Base-by-base conservation (phyloP, 2,329 filamentous ascomycete species). In the Monosporascus sp. region DNA sequence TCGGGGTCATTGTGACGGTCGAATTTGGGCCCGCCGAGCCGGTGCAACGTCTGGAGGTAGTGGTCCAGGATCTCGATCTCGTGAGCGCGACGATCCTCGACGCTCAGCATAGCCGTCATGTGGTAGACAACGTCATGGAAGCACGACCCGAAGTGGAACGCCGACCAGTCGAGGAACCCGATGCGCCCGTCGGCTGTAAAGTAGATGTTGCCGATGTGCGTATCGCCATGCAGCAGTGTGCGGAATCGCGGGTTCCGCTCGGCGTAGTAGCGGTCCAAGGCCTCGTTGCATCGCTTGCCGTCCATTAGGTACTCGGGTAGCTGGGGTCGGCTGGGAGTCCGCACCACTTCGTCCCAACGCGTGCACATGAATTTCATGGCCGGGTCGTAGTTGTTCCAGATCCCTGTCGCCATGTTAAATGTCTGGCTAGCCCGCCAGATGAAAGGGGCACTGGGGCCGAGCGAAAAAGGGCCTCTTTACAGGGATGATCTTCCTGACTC, bases 171-270 rank as follows among this genome's bases (percentile, higher is more conserved):
- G 1, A 76, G 54, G 57, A 76, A 76, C 1, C 72, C 65, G 2
- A 67, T 70, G 20, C 60, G 48, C 0, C 66, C 67, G 2, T 68
- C 63, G 3, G 64, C 55, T 1, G 69, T 68, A 46, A 76, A 69
- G 60, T 72, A 76, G n/a, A 70, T 66, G 57, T 76, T 76, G 31
- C 72, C 72, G 14, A 73, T 65, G 53, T 76, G 74, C 11, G 73
- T 67, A 50, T 76, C 74, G 11, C 73, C 73, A 50, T 77, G 74
- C 14, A 75, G 55, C 3, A 75, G 58, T n/a, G 67, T 72, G 15
- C 68, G 66, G 54, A 74, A 74, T 6, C 64, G 58, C 0, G 70
- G 69, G 56, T 72, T 73, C 17, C 69, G 68, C 54, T 63, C 58
- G 4, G 63, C 64, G 51, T 65, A 73, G 58, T 72, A 69, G n/a